phyloP scores from a whole-genome alignment of 257 asterid species.

The Ehretia macrophylla region DNA sequence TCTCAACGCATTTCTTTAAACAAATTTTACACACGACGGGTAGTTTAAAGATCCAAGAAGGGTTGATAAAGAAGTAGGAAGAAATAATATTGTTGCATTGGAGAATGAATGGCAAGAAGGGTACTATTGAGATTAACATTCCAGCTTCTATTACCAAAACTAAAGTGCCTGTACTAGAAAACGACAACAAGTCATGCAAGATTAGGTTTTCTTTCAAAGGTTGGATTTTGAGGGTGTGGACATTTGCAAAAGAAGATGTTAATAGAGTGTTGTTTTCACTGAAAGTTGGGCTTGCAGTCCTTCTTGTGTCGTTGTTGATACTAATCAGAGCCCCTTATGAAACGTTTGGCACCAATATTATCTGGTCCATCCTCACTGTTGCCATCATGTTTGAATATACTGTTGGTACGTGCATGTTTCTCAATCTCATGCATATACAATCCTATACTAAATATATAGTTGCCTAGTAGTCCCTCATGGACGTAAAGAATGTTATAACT shows the following conservation, averaged over 20 bases:
- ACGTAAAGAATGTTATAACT: background rate
- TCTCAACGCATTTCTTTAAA: background rate
- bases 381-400: slow-evolving; percentile 76
- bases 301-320: slow-evolving; percentile 55
- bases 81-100: slow-evolving; percentile 9
- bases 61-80: background rate
- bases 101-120: slow-evolving; percentile 59
- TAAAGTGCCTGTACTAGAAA: slow-evolving; percentile 18
- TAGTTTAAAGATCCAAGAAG: slow-evolving; percentile 8
- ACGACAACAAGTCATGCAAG: background rate
- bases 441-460: background rate
- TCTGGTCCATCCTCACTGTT: slow-evolving; percentile 78
- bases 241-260: slow-evolving; percentile 51
- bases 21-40: too few relatives aligned
- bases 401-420: slow-evolving; percentile 48
- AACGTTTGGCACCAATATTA: slow-evolving; percentile 51
- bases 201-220: slow-evolving; percentile 16
- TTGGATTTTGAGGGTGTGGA: slow-evolving; percentile 37
- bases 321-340: slow-evolving; percentile 45
- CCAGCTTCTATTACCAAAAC: slow-evolving; percentile 23
- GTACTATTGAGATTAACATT: slow-evolving; percentile 45
- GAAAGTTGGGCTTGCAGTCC: slow-evolving; percentile 70
- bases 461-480: too few relatives aligned
- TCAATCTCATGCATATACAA: background rate
- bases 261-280: slow-evolving; percentile 50